Base-by-base conservation (phyloP, 768 basidiomycete genomes). In the Leccinum broughii region DNA sequence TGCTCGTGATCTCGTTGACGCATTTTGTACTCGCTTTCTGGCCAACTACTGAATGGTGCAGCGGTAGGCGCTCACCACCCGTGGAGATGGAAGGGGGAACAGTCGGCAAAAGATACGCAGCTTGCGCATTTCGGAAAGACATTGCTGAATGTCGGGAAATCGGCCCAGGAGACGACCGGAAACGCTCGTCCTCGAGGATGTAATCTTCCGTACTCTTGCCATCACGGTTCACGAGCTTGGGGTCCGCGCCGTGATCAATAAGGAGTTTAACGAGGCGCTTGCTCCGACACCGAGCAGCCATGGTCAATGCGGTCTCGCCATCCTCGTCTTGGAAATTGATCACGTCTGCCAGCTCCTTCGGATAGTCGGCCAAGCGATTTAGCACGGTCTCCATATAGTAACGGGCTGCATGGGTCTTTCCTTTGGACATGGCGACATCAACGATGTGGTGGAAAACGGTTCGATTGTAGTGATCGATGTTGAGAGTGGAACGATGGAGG, bases 301-400 rank as follows among this genome's bases (percentile, higher is more conserved):
- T 86, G 4, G 97, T 98, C 62, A 99, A 76, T 11, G 97, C 94
- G 7, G 97, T 98, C 77, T 99, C 97, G 37, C 96, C 96, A 64
- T 99, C 97, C 72, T 98, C 95, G 71, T 98, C 96, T 72, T 97
- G 97, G 73, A 98, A 98, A 71, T 99, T 99, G 76, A 99, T 94
- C 51, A 99, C 93, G 69, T 99, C 97, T 34, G 94, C 93, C 32
- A 99, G 78, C 74, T 99, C 97, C 68, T 91, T 91, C 1, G 97
- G 95, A 77, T 92, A 99, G 69, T 95, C 95, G 6, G 90, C 82
- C 44, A 99, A 81, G 54, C 96, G 85, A 46, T 80, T 81, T 56
- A 99, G 82, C 44, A 98, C 87, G 0, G 93, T 95, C 75, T 99
- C 97, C 93, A 99, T 94, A 76, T 99, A 99, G 77, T 99, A 99